Evolutionary conservation across 2,329 filamentous ascomycete species (phyloP).

Genomic region (Parastagonospora avenae): DNA sequence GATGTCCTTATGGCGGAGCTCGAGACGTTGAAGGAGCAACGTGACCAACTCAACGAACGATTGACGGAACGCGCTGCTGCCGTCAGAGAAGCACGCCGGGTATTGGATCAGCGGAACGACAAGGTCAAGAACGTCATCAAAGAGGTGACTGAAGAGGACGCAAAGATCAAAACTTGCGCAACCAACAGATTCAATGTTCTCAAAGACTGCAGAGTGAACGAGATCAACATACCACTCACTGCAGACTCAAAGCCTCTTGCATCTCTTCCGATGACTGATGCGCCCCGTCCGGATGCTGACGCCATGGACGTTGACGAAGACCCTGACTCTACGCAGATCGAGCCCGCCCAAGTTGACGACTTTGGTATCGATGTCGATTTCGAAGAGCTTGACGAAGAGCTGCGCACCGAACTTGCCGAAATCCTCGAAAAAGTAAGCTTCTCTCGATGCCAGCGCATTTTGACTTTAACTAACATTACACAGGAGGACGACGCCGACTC

Average conservation of each 20-base stretch:
- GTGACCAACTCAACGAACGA: constrained; percentile 71
- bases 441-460: not conserved
- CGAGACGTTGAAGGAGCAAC: constrained; percentile 72
- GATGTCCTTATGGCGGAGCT: constrained; percentile 76
- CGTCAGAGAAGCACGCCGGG: constrained; percentile 76
- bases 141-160: constrained; percentile 78
- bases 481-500: constrained; percentile 69
- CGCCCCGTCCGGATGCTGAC: constrained; percentile 73
- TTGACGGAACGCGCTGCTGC: constrained; percentile 73
- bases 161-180: constrained; percentile 82
- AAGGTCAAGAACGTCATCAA: constrained; percentile 78
- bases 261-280: constrained; percentile 84
- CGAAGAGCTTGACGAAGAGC: constrained; percentile 76
- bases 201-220: constrained; percentile 89
- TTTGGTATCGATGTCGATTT: constrained; percentile 93
- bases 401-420: constrained; percentile 59
- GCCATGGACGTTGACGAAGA: constrained; percentile 88
- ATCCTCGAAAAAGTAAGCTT: constrained; percentile 45
- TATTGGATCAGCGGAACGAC: constrained; percentile 82
- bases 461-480: constrained; percentile 7
- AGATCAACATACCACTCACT: constrained; percentile 81
- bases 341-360: constrained; percentile 71
- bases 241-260: constrained; percentile 75
- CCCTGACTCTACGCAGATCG: constrained; percentile 56
- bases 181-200: constrained; percentile 83